Base-by-base conservation (phyloP, 75 land plant genomes). In the Pinus taeda region DNA sequence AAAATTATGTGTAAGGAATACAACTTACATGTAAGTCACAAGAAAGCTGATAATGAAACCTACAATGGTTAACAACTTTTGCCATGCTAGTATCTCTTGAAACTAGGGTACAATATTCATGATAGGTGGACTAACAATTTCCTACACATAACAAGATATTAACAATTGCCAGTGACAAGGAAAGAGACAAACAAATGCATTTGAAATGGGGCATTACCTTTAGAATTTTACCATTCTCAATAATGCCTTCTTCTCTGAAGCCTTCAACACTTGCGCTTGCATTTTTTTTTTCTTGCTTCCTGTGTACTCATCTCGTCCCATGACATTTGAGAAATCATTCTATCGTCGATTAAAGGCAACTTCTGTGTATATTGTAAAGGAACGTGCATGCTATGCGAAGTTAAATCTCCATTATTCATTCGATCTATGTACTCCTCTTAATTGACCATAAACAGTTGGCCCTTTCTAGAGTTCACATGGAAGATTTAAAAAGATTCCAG, bases 201-300 rank as follows among this genome's bases (percentile, higher is more conserved):
- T 74, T 56, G 75, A 72, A 45, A 12, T 17, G 12, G 14, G 21
- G 45, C 2, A 42, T 83, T 81, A 90, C 94, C 84, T 77, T 71
- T 12, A 92, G 76, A 77, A 90, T 71, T 53, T 75, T 60, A 49
- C 75, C 60, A 61, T 83, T 85, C 12, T 82, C 81, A 59, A 75
- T 66, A 57, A 92, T 82, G 15, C 95, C 95, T 80, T 92, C 95
- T 45, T 82, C 89, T 83, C 81, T 86, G 61, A 90, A 29, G 17
- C 71, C 82, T 58, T 84, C 87, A 57, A 76, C 61, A 13, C 79
- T 84, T 49, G 90, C 79, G 58, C 87, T 90, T 7, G 93, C 95
- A 59, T 78, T 55, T 21, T 56, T 42, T 59, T 88, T 84, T 64
- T 84, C n/a, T 86, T 17, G 82, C 90, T 76, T 88, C 88, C 8